Conservation (phyloP, 106 monocot genomes). For the Platanthera zijinensis region DNA sequence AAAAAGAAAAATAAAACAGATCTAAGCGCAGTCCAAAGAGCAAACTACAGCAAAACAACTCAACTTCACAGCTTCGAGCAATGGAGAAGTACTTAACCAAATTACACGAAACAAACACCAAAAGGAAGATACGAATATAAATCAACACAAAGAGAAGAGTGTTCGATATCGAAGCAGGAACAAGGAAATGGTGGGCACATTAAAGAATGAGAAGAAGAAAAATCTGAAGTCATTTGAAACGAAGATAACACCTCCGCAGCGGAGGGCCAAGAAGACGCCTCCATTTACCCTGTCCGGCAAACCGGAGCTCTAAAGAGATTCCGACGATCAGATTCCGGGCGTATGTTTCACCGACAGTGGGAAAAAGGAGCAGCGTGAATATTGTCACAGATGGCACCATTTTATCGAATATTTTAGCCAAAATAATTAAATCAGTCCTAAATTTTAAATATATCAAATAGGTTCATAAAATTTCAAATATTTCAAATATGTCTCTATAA, state of each 20-base stretch:
- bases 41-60: not conserved
- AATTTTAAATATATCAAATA: no score
- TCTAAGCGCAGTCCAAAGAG: not conserved
- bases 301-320: not conserved
- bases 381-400: no score
- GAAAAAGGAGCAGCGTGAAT: no score
- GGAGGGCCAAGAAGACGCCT: slow-evolving; percentile 29
- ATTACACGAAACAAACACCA: not conserved
- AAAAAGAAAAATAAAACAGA: not conserved
- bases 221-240: not conserved
- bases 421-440: no score
- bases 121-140: not conserved
- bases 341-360: not conserved
- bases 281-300: not conserved
- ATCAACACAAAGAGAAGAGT: not conserved
- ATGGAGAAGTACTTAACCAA: not conserved
- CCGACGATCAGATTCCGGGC: not conserved
- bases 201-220: not conserved
- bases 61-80: not conserved
- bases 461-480: no score
- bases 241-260: slow-evolving; percentile 21
- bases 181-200: not conserved
- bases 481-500: no score
- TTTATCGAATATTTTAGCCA: no score
- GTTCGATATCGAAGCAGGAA: not conserved